Base-by-base conservation (phyloP, 2,329 filamentous ascomycete species). In the Botrytis fragariae region DNA sequence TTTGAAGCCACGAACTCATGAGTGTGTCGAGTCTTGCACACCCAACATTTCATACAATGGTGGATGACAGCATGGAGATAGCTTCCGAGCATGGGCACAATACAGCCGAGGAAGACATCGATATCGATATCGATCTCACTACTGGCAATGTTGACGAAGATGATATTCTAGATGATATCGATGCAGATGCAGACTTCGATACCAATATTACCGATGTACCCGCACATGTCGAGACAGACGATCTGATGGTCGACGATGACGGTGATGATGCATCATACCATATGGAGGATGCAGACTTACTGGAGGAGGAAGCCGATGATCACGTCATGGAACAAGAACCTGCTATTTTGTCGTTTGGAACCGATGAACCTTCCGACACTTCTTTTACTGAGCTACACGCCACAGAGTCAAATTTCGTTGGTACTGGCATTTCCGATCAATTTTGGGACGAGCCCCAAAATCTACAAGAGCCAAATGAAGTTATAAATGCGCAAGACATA, bases 51-150 rank as follows among this genome's bases (percentile, higher is more conserved):
- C 44, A 73, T 71, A 74, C 64, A 7, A 81, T 81, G 80, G 77
- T 81, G 64, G 84, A 85, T 72, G 84, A 86, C 71, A 83, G 78
- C 72, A 89, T 89, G 87, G 87, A 89, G 75, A 83, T 90, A 78
- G 83, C 87, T 78, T 83, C 86, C 60, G 84, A 85, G 37, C 78
- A 81, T 73, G 84, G 82, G 64, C 81, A 78, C 35, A 75, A 78
- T 69, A 77, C 74, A 65, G 79, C 80, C 61, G 85, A 87, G 71
- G 84, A 83, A 69, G 86, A 89, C 72, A 86, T 87, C 72, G 87
- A 89, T 73, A 88, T 91, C 74, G 89, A 91, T 76, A 84, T 91
- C 74, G 88, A 89, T 76, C 79, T 86, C 74, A 82, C 83, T 78
- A 80, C 79, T 63, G 80, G 79, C 25, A 77, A 79, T 44, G 80